Percentiles rank a stretch among this genome's conserved stretches.
Conservation (phyloP, 352 stramenopile genomes). For the Phytophthora cajani region DNA sequence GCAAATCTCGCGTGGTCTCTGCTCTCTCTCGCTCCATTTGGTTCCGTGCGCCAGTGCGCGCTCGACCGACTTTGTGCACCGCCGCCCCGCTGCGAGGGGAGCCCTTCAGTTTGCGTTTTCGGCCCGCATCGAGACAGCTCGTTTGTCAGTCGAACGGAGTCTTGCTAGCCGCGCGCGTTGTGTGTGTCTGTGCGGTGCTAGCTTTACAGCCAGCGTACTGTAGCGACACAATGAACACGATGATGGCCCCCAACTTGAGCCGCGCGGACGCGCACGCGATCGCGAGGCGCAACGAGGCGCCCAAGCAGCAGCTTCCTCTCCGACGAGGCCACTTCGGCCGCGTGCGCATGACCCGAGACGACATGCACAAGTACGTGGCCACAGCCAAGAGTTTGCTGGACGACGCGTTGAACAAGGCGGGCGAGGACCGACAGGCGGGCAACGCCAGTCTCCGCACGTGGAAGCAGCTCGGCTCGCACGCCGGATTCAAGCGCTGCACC, state of each 20-base stretch:
- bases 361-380: slow-evolving; percentile 49
- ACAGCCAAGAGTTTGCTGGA: slow-evolving; percentile 53
- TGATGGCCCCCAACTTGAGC: slow-evolving; percentile 36
- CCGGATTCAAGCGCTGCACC: slow-evolving; percentile 65
- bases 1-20: slow-evolving; percentile 43
- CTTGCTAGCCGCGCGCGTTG: background rate
- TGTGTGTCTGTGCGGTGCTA: background rate
- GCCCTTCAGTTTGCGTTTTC: slow-evolving; percentile 39
- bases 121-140: slow-evolving; percentile 14
- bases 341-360: slow-evolving; percentile 40
- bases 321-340: slow-evolving; percentile 54
- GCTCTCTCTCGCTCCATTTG: slow-evolving; percentile 42
- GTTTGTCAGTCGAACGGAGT: slow-evolving; percentile 5
- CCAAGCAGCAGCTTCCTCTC: slow-evolving; percentile 53
- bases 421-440: slow-evolving; percentile 49
- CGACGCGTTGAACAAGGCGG: slow-evolving; percentile 46
- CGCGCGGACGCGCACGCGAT: slow-evolving; percentile 43
- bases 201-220: background rate
- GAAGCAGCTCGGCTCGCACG: slow-evolving; percentile 58
- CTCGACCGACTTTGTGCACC: slow-evolving; percentile 10
- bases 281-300: slow-evolving; percentile 24
- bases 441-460: slow-evolving; percentile 53
- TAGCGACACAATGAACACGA: slow-evolving; percentile 28
- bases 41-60: slow-evolving; percentile 29
- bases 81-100: slow-evolving; percentile 1